phyloP scores from a whole-genome alignment of 2,329 filamentous ascomycete genomes.

The Arachnomyces sp. region DNA sequence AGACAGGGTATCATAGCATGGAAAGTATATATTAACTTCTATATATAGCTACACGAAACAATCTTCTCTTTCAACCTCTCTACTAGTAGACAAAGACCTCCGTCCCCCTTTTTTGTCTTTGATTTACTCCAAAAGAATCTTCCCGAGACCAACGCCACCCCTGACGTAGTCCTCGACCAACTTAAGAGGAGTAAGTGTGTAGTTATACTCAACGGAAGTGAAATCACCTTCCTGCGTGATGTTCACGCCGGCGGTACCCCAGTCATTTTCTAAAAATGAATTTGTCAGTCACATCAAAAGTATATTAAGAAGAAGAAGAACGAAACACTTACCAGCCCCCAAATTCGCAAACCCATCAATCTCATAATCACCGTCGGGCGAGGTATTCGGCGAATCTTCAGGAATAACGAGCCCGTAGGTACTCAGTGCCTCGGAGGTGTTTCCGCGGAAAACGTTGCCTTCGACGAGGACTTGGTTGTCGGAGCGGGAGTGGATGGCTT shows the following conservation, averaged over 20 bases:
- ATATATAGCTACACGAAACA: too few relatives aligned
- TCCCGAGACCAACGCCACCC: conserved; percentile 40
- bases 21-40: too few relatives aligned
- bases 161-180: conserved; percentile 37
- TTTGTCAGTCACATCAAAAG: not conserved
- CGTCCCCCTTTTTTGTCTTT: not conserved
- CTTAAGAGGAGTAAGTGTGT: conserved; percentile 39
- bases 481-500: conserved; percentile 42
- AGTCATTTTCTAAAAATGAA: conserved; percentile 36
- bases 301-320: conserved; percentile 28
- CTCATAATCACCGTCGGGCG: conserved; percentile 45
- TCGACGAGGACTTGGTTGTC: conserved; percentile 45
- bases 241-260: conserved; percentile 41
- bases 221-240: conserved; percentile 46
- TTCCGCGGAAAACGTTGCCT: conserved; percentile 41
- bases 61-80: too few relatives aligned
- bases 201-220: conserved; percentile 42
- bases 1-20: too few relatives aligned
- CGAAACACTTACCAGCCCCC: conserved; percentile 27
- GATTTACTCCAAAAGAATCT: conserved; percentile 18
- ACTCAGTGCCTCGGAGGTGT: conserved; percentile 43
- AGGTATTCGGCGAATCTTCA: conserved; percentile 47
- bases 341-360: conserved; percentile 48
- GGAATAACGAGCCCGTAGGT: conserved; percentile 51
- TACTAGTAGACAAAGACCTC: too few relatives aligned